phyloP scores from a whole-genome alignment of 148 eudicot genomes.

The Spergularia marina region DNA sequence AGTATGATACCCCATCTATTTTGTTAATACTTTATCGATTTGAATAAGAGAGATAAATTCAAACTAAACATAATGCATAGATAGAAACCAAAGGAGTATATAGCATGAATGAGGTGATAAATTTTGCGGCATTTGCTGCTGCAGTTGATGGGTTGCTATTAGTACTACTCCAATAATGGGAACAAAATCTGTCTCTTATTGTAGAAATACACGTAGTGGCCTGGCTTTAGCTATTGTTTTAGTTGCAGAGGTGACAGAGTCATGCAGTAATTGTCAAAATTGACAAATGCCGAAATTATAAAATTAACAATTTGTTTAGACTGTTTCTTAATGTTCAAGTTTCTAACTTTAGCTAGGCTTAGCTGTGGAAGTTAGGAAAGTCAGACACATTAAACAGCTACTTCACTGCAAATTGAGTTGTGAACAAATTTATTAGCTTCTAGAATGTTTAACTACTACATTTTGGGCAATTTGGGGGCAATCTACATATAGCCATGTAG shows the following conservation, averaged over 20 bases:
- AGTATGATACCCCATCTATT: too few relatives aligned
- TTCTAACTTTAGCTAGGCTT: not conserved
- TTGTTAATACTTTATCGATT: too few relatives aligned
- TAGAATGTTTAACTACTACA: not conserved
- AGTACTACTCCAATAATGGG: too few relatives aligned
- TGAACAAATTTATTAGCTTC: conserved; percentile 2
- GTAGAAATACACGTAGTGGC: too few relatives aligned
- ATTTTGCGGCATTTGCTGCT: not conserved
- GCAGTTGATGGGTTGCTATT: too few relatives aligned
- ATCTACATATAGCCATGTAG: too few relatives aligned
- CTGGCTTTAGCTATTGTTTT: too few relatives aligned
- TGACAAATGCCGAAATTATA: not conserved
- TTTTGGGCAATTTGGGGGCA: too few relatives aligned
- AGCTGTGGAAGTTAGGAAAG: conserved; percentile 4
- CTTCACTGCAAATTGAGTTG: not conserved
- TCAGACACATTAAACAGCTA: not conserved
- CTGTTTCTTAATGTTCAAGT: conserved; percentile 6
- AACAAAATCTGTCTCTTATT: too few relatives aligned
- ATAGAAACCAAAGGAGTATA: not conserved
- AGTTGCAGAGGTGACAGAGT: not conserved
- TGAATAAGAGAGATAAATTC: too few relatives aligned
- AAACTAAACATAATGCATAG: too few relatives aligned
- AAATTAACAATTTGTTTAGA: not conserved
- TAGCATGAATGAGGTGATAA: not conserved
- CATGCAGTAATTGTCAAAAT: conserved; percentile 1